These are phyloP conservation scores for Echria macrotheca DNA, from an alignment of 495 filamentous ascomycete genomes.

Conservation along the genomic window DNA sequence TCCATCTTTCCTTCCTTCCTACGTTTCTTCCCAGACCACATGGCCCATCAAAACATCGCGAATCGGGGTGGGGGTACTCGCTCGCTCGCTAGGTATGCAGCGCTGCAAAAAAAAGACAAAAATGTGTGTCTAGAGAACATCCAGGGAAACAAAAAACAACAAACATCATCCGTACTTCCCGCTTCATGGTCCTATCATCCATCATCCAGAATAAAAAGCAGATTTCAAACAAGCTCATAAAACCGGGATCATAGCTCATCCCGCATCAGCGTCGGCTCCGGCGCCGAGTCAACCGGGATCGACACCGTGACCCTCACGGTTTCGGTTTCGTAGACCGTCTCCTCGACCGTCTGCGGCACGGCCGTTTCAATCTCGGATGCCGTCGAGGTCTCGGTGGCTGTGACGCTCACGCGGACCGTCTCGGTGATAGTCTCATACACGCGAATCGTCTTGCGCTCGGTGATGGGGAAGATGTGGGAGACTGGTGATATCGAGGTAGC, in stretches of 20 bases:
- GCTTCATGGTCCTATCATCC: neutral
- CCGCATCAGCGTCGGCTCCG: neutral
- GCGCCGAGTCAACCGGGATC: constrained; percentile 11
- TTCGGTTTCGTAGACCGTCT: constrained; percentile 27
- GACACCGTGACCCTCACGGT: constrained; percentile 23
- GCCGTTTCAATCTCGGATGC: constrained; percentile 18
- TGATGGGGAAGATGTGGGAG: constrained; percentile 16
- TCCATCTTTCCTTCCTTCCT: neutral
- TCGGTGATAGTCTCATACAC: constrained; percentile 37
- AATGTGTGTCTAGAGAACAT: neutral
- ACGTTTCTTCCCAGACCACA: neutral
- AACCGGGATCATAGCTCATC: constrained; percentile 11
- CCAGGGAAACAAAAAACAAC: neutral
- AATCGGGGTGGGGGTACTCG: neutral
- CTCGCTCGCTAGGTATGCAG: neutral
- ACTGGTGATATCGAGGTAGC: too few relatives aligned
- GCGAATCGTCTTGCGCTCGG: constrained; percentile 28
- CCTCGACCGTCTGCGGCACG: constrained; percentile 20
- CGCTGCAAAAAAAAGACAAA: too few relatives aligned
- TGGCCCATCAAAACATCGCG: too few relatives aligned
- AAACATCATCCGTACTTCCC: neutral
- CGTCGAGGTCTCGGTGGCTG: constrained; percentile 24
- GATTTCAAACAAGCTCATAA: too few relatives aligned
- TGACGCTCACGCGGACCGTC: constrained; percentile 31
- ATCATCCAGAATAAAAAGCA: too few relatives aligned